Conservation (phyloP, 345 rosid genomes). For the Dovyalis caffra region DNA sequence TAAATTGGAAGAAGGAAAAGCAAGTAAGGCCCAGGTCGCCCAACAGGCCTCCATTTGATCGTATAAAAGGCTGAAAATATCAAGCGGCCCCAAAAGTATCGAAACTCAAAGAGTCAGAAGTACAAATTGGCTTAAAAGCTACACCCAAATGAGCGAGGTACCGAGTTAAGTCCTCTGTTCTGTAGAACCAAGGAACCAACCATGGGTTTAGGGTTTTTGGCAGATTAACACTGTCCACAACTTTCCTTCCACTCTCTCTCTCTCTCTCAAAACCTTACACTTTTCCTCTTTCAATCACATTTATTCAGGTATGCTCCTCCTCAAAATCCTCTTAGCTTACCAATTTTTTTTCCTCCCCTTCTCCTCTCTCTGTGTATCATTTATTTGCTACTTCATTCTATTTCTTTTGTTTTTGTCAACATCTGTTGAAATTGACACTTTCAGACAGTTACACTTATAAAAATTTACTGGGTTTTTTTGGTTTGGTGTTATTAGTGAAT, state of each 20-base stretch:
- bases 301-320: background rate
- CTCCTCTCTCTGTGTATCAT: background rate
- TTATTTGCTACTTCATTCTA: background rate
- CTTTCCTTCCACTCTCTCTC: slow-evolving; percentile 7
- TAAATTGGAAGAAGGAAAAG: too few relatives aligned
- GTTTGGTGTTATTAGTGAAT: background rate
- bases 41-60: too few relatives aligned
- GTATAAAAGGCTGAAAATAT: too few relatives aligned
- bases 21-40: too few relatives aligned
- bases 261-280: too few relatives aligned
- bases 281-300: background rate
- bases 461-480: slow-evolving; percentile 1
- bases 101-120: too few relatives aligned
- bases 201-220: slow-evolving; percentile 26
- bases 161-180: background rate
- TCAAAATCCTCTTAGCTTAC: background rate
- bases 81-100: too few relatives aligned
- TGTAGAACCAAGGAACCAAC: background rate
- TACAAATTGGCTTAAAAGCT: too few relatives aligned
- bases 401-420: background rate
- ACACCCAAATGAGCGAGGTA: background rate
- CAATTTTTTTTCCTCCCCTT: background rate
- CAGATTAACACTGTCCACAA: slow-evolving; percentile 8
- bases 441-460: too few relatives aligned
- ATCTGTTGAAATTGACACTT: too few relatives aligned